Evolutionary conservation across 139 green algal genomes (phyloP).

Genomic region (Closterium sp.): DNA sequence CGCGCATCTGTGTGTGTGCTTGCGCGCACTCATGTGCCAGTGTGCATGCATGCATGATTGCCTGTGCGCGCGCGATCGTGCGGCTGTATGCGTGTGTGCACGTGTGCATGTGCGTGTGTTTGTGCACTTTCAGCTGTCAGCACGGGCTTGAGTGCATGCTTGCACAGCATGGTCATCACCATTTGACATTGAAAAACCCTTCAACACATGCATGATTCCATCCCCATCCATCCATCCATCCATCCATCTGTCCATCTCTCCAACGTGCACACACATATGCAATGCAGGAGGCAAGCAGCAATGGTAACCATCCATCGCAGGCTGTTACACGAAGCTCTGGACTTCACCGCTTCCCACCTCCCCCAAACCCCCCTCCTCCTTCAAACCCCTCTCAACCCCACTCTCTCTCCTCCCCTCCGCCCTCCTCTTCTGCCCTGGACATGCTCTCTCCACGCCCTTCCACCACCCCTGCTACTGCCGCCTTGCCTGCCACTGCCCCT

Average conservation of each 20-base stretch:
- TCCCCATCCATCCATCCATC: too few relatives aligned
- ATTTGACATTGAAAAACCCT: too few relatives aligned
- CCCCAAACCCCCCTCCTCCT: conserved; percentile 18
- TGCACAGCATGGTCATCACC: too few relatives aligned
- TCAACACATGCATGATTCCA: too few relatives aligned
- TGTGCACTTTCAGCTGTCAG: too few relatives aligned
- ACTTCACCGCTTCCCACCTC: conserved; percentile 35
- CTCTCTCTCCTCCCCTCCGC: not conserved
- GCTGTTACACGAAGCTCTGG: conserved; percentile 25
- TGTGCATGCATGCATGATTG: too few relatives aligned
- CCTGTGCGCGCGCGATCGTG: too few relatives aligned
- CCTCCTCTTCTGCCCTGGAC: not conserved
- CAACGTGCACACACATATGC: not conserved
- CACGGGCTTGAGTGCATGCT: too few relatives aligned
- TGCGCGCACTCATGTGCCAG: too few relatives aligned
- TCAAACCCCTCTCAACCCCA: conserved; percentile 5
- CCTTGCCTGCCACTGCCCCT: not conserved
- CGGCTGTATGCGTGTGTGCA: not conserved
- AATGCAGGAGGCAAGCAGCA: conserved; percentile 17
- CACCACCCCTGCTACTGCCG: not conserved
- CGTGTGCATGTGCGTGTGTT: too few relatives aligned
- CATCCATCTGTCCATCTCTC: too few relatives aligned
- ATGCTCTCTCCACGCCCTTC: not conserved
- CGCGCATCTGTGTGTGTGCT: too few relatives aligned
- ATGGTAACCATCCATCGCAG: conserved; percentile 26